Percentiles rank a stretch among this genome's conserved stretches.
Conservation (phyloP, 2,329 filamentous ascomycete species). For the Diaporthe eres region DNA sequence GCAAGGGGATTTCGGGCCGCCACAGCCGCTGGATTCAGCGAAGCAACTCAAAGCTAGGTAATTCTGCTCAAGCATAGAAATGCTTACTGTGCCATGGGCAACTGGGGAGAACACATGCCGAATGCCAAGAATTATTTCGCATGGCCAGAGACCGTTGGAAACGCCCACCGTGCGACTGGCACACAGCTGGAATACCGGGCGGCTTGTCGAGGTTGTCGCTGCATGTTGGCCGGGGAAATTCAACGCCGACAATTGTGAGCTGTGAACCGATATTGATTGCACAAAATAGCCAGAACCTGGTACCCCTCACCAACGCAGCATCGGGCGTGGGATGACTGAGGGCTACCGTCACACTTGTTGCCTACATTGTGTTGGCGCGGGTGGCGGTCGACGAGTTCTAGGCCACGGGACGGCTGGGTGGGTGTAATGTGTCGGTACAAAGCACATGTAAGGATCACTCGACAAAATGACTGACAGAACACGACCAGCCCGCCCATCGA, state of each 20-base stretch:
- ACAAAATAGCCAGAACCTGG: background rate
- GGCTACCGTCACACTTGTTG: slow-evolving; percentile 3
- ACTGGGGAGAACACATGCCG: background rate
- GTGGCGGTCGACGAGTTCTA: background rate
- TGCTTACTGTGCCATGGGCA: background rate
- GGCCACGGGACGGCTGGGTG: background rate
- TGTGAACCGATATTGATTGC: background rate
- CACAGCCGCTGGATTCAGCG: no score
- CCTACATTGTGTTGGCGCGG: background rate
- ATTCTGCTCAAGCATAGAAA: background rate
- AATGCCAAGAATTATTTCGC: background rate
- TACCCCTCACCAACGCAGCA: slow-evolving; percentile 21
- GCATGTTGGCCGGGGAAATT: background rate
- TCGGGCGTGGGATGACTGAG: background rate
- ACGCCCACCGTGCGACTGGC: background rate
- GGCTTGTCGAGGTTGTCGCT: background rate
- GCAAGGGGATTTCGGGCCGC: no score
- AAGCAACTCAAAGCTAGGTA: background rate
- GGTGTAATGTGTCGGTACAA: background rate
- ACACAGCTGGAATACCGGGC: background rate
- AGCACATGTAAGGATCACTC: background rate
- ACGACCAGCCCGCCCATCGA: background rate
- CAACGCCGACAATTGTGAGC: background rate
- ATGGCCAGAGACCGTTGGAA: background rate
- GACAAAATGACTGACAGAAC: background rate